Conservation (phyloP, 2,329 filamentous ascomycete species). For the Xylaria sp. region DNA sequence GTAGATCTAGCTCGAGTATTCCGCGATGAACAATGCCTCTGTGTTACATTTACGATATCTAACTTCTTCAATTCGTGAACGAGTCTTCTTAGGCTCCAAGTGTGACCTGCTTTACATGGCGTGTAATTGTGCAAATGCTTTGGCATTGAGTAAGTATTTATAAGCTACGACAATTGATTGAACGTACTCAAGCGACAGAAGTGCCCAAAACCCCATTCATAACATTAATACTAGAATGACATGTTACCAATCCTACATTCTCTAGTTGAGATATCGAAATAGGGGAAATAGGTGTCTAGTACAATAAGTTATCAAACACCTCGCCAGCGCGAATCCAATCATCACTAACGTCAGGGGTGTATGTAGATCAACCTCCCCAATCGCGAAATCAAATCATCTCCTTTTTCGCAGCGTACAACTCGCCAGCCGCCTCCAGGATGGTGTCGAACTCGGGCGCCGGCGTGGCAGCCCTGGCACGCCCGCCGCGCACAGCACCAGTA, state of each 20-base stretch:
- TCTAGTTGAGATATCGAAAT: too few relatives aligned
- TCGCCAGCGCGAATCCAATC: background rate
- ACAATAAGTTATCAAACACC: background rate
- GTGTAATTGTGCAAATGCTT: too few relatives aligned
- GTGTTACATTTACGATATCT: too few relatives aligned
- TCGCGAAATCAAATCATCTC: background rate
- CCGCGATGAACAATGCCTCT: too few relatives aligned
- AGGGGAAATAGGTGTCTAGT: background rate
- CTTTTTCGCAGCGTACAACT: constrained; percentile 12
- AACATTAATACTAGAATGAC: background rate
- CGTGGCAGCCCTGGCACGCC: constrained; percentile 8
- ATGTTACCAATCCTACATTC: too few relatives aligned
- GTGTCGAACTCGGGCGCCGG: constrained; percentile 22
- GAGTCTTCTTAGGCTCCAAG: too few relatives aligned
- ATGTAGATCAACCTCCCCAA: background rate
- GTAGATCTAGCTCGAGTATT: too few relatives aligned
- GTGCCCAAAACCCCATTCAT: background rate
- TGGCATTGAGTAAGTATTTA: too few relatives aligned
- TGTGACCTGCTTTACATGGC: too few relatives aligned
- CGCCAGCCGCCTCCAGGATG: constrained; percentile 16
- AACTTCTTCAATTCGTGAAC: too few relatives aligned
- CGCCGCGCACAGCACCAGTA: background rate
- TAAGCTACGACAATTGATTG: background rate
- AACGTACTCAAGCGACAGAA: background rate
- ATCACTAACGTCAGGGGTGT: background rate